These are phyloP conservation scores for Trametes sanguinea DNA, from an alignment of 768 basidiomycete species.

Conservation along the genomic window DNA sequence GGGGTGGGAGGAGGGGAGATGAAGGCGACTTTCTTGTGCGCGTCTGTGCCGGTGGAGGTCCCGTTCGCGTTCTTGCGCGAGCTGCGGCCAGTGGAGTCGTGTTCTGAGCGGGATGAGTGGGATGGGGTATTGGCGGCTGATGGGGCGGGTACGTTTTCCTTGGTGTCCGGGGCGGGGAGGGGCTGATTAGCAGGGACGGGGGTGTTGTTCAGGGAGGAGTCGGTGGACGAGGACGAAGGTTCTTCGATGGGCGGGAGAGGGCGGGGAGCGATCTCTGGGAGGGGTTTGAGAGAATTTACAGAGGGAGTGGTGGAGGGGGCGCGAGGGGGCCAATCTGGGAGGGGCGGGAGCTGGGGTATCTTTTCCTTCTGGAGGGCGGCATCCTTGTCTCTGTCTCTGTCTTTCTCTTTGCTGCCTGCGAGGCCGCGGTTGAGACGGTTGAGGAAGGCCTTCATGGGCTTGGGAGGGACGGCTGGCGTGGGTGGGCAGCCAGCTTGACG, in stretches of 20 bases:
- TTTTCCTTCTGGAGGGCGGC: slow-evolving; percentile 52
- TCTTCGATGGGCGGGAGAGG: slow-evolving; percentile 52
- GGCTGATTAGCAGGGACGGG: slow-evolving; percentile 34
- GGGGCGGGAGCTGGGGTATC: slow-evolving; percentile 57
- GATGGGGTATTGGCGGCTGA: slow-evolving; percentile 23
- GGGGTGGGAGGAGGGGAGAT: slow-evolving; percentile 79
- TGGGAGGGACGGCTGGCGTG: slow-evolving; percentile 10
- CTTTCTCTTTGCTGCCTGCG: slow-evolving; percentile 67
- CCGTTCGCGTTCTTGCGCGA: slow-evolving; percentile 45
- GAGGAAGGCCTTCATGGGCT: slow-evolving; percentile 81
- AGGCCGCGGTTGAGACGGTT: slow-evolving; percentile 68
- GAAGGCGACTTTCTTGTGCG: slow-evolving; percentile 87
- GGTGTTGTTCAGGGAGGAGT: slow-evolving; percentile 39
- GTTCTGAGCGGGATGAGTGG: slow-evolving; percentile 29
- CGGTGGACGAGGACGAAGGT: slow-evolving; percentile 38
- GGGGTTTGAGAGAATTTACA: slow-evolving; percentile 61
- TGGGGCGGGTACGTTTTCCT: slow-evolving; percentile 26
- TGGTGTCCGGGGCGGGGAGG: slow-evolving; percentile 22
- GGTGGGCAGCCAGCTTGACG: slow-evolving; percentile 16
- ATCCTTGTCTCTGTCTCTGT: slow-evolving; percentile 43
- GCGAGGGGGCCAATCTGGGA: slow-evolving; percentile 68
- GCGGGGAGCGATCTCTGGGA: slow-evolving; percentile 63
- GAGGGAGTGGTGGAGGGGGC: slow-evolving; percentile 46
- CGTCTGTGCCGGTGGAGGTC: slow-evolving; percentile 43
- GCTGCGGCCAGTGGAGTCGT: slow-evolving; percentile 37